A percentile compares a stretch with the other conserved stretches of the same genome.
phyloP scores from a whole-genome alignment of 768 basidiomycete species.

The Lentinus brumalis region DNA sequence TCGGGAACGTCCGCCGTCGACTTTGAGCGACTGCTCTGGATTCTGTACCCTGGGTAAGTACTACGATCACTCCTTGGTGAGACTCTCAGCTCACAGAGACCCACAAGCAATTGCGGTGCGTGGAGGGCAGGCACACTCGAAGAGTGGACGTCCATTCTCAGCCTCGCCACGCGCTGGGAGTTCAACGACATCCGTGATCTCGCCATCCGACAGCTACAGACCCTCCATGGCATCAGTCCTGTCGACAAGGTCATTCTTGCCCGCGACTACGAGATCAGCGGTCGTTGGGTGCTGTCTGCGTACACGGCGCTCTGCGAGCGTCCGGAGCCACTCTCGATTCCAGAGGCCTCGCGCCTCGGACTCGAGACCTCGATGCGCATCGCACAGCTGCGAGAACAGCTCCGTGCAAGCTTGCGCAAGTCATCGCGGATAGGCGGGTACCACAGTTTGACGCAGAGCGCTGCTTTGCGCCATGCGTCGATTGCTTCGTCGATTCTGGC shows the following conservation, averaged over 20 bases:
- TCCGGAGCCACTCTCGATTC: constrained; percentile 36
- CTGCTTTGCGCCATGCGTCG: constrained; percentile 3
- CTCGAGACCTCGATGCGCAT: constrained; percentile 39
- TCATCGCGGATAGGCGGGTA: constrained; percentile 15
- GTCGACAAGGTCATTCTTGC: constrained; percentile 43
- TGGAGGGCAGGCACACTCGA: constrained; percentile 46
- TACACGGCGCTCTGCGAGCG: constrained; percentile 40
- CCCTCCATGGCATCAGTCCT: constrained; percentile 33
- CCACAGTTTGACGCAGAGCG: constrained; percentile 8
- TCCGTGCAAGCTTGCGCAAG: constrained; percentile 9
- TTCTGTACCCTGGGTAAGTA: constrained; percentile 62
- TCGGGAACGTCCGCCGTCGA: constrained; percentile 47
- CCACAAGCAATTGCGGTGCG: constrained; percentile 50
- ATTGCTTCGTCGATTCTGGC: background rate
- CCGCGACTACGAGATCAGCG: constrained; percentile 37
- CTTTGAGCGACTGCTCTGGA: constrained; percentile 59
- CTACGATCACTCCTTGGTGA: background rate
- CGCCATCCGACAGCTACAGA: constrained; percentile 42
- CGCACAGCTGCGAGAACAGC: constrained; percentile 40
- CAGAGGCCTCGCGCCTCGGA: constrained; percentile 46
- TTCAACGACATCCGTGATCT: constrained; percentile 43
- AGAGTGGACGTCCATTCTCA: constrained; percentile 45
- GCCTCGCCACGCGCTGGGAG: constrained; percentile 41
- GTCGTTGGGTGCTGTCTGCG: constrained; percentile 37
- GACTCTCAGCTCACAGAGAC: constrained; percentile 5